These are phyloP conservation scores for Sporothrix phasma DNA, from an alignment of 2,329 filamentous ascomycete species.

Conservation along the genomic window DNA sequence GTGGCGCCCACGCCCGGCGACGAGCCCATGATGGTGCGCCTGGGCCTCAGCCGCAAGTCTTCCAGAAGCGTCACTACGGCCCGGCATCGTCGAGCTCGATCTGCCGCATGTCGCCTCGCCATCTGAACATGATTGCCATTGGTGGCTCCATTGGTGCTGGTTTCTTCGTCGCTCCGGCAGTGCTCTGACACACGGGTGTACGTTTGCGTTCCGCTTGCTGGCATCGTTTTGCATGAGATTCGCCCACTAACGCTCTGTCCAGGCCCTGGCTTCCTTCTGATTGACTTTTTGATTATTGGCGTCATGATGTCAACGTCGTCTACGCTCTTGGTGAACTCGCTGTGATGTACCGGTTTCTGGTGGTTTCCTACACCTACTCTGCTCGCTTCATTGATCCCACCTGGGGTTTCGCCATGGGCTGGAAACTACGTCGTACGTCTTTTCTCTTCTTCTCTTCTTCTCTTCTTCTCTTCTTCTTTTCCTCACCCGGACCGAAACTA, in stretches of 20 bases:
- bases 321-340: constrained; percentile 51
- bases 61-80: constrained; percentile 31
- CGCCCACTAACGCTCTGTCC: constrained; percentile 17
- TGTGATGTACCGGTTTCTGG: constrained; percentile 46
- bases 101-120: constrained; percentile 23
- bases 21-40: constrained; percentile 30
- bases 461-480: background rate
- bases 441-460: background rate
- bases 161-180: constrained; percentile 50
- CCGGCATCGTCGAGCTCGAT: constrained; percentile 30
- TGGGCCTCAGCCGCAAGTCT: constrained; percentile 34
- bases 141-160: constrained; percentile 49
- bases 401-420: constrained; percentile 43
- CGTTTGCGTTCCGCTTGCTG: no score
- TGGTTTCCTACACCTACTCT: constrained; percentile 49
- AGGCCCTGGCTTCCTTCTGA: constrained; percentile 35
- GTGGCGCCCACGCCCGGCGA: constrained; percentile 15
- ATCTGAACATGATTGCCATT: constrained; percentile 22
- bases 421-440: constrained; percentile 34
- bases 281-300: constrained; percentile 46
- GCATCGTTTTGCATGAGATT: background rate
- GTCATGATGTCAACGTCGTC: constrained; percentile 51
- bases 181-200: constrained; percentile 39
- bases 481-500: no score
- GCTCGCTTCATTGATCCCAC: constrained; percentile 48